Percentiles rank a stretch among this genome's conserved stretches.
phyloP scores from a whole-genome alignment of 2,329 filamentous ascomycete genomes.

The Fusarium guadeloupense region DNA sequence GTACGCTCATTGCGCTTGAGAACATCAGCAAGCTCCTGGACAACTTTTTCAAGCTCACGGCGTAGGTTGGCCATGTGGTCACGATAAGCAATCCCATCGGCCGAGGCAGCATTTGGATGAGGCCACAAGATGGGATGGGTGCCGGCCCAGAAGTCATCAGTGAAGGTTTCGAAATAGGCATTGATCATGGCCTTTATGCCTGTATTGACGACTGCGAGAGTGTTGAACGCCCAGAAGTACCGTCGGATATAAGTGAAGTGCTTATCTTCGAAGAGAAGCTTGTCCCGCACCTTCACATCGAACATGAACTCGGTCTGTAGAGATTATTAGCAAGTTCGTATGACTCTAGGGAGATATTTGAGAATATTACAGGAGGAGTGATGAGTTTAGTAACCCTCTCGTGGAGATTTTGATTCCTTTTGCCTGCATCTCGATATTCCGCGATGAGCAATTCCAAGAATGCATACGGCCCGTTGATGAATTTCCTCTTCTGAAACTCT shows the following conservation, averaged over 20 bases:
- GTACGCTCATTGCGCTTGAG: slow-evolving; percentile 62
- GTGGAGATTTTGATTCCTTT: slow-evolving; percentile 66
- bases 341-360: too few relatives aligned
- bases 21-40: slow-evolving; percentile 58
- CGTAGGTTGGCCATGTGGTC: slow-evolving; percentile 58
- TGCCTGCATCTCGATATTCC: slow-evolving; percentile 69
- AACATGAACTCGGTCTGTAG: slow-evolving; percentile 65
- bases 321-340: slow-evolving; percentile 14
- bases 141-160: slow-evolving; percentile 66
- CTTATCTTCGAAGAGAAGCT: slow-evolving; percentile 68
- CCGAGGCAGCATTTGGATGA: slow-evolving; percentile 55
- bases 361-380: slow-evolving; percentile 49
- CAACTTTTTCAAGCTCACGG: slow-evolving; percentile 60
- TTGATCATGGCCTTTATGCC: slow-evolving; percentile 67
- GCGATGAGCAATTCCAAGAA: slow-evolving; percentile 67
- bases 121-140: slow-evolving; percentile 65
- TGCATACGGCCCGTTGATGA: slow-evolving; percentile 68
- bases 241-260: slow-evolving; percentile 68
- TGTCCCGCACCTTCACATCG: slow-evolving; percentile 62
- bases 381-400: slow-evolving; percentile 66
- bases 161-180: slow-evolving; percentile 66
- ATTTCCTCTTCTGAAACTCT: slow-evolving; percentile 61
- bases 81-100: slow-evolving; percentile 58
- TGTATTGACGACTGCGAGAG: slow-evolving; percentile 67
- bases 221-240: slow-evolving; percentile 72